Conservation (phyloP, 768 basidiomycete genomes). For the Podaxis sp. region DNA sequence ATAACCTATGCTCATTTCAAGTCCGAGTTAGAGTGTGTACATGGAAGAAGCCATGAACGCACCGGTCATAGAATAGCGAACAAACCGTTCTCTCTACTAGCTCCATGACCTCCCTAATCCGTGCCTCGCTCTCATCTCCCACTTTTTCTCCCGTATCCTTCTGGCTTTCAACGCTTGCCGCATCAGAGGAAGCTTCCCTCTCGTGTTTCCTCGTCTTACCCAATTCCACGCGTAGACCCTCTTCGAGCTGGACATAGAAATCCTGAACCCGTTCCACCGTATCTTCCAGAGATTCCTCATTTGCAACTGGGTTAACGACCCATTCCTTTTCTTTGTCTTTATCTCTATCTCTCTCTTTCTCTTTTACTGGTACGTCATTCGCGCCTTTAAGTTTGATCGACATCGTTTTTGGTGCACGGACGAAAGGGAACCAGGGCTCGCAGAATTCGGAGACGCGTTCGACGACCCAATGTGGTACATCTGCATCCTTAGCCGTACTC, state of each 20-base stretch:
- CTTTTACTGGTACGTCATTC: constrained; percentile 19
- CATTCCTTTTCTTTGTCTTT: constrained; percentile 31
- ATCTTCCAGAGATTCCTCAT: constrained; percentile 48
- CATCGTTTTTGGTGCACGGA: constrained; percentile 21
- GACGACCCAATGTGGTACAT: constrained; percentile 50
- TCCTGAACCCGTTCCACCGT: constrained; percentile 59
- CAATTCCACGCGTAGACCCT: constrained; percentile 46
- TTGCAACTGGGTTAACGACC: constrained; percentile 42
- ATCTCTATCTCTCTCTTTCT: constrained; percentile 13
- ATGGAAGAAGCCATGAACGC: constrained; percentile 1
- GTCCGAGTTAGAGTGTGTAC: neutral
- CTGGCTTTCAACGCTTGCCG: constrained; percentile 12
- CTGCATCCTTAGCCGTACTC: constrained; percentile 15
- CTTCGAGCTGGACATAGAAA: constrained; percentile 68
- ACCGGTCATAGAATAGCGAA: constrained; percentile 84
- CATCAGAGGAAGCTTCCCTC: neutral
- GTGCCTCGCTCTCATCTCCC: constrained; percentile 39
- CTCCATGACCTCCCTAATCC: constrained; percentile 64
- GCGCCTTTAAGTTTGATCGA: neutral
- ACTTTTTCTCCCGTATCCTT: constrained; percentile 31
- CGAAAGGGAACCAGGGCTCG: constrained; percentile 56
- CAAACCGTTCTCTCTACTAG: constrained; percentile 73
- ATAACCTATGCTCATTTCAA: constrained; percentile 50
- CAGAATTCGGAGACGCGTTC: constrained; percentile 61
- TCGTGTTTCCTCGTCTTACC: neutral